Conservation (phyloP, 176 grass and related monocot species). For the Ampelocalamus luodianensis region DNA sequence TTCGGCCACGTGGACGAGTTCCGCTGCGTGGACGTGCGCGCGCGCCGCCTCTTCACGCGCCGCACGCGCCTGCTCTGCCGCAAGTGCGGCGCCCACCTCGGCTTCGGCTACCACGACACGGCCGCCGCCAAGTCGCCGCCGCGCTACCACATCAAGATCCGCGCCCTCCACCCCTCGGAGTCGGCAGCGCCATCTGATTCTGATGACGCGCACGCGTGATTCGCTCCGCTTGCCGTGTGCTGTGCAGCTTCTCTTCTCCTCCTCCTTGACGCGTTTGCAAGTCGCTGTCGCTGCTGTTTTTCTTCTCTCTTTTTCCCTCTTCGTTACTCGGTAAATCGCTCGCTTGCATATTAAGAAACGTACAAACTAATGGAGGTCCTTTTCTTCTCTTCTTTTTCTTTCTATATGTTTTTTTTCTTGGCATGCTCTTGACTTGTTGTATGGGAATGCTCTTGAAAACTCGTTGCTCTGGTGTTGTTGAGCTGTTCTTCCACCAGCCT, state of each 20-base stretch:
- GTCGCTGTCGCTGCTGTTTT: not conserved
- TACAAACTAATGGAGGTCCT: not conserved
- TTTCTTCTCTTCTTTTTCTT: not conserved
- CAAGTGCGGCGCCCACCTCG: slow-evolving; percentile 54
- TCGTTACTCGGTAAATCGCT: not conserved
- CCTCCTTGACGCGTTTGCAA: not conserved
- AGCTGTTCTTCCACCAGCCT: no score
- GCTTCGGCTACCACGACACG: slow-evolving; percentile 47
- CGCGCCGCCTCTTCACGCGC: slow-evolving; percentile 50
- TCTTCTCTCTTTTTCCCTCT: not conserved
- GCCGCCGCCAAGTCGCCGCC: not conserved
- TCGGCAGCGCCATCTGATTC: not conserved
- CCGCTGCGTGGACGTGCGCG: slow-evolving; percentile 52
- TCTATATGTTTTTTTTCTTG: not conserved
- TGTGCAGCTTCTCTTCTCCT: not conserved
- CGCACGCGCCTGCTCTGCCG: slow-evolving; percentile 59
- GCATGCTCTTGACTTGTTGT: not conserved
- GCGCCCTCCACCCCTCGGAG: slow-evolving; percentile 44
- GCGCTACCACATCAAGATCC: slow-evolving; percentile 53
- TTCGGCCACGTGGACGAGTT: slow-evolving; percentile 65
- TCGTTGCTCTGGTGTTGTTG: no score
- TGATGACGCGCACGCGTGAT: not conserved
- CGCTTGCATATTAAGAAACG: slow-evolving; percentile 42
- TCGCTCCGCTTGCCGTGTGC: not conserved
- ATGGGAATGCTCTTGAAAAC: no score